Evolutionary conservation across 306 rosid species (phyloP).

Genomic region (Sesbania bispinosa): DNA sequence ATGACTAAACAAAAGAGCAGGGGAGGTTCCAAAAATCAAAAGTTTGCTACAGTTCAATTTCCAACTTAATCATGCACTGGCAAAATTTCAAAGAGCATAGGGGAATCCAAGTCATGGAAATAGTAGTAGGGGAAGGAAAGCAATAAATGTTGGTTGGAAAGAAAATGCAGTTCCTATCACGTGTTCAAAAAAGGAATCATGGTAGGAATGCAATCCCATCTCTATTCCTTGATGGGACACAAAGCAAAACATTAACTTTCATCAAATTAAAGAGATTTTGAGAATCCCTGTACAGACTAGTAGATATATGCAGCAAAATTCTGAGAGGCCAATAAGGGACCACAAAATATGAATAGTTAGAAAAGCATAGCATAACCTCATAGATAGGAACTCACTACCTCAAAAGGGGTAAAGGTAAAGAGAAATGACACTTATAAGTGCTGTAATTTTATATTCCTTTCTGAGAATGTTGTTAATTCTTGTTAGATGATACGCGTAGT

Average conservation of each 20-base stretch:
- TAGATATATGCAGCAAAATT: slow-evolving; percentile 20
- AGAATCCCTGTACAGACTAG: slow-evolving; percentile 23
- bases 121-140: neutral
- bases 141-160: slow-evolving; percentile 27
- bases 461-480: slow-evolving; percentile 24
- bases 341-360: slow-evolving; percentile 25
- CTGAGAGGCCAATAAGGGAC: slow-evolving; percentile 28
- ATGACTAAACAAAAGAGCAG: slow-evolving; percentile 16
- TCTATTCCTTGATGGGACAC: slow-evolving; percentile 34
- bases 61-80: slow-evolving; percentile 9
- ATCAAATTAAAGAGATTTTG: slow-evolving; percentile 21
- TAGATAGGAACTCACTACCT: neutral
- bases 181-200: slow-evolving; percentile 23
- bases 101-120: slow-evolving; percentile 24
- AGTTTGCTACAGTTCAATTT: neutral
- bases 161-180: slow-evolving; percentile 33
- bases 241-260: slow-evolving; percentile 33
- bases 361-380: slow-evolving; percentile 11
- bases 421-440: slow-evolving; percentile 23
- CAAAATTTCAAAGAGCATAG: slow-evolving; percentile 18
- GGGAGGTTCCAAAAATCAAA: slow-evolving; percentile 11
- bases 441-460: slow-evolving; percentile 23
- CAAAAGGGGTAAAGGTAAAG: slow-evolving; percentile 17
- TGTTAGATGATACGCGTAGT: slow-evolving; percentile 7
- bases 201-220: slow-evolving; percentile 40